These are phyloP conservation scores for Geotrichum bryndzae DNA, from an alignment of 1,139 yeast species.

Conservation along the genomic window DNA sequence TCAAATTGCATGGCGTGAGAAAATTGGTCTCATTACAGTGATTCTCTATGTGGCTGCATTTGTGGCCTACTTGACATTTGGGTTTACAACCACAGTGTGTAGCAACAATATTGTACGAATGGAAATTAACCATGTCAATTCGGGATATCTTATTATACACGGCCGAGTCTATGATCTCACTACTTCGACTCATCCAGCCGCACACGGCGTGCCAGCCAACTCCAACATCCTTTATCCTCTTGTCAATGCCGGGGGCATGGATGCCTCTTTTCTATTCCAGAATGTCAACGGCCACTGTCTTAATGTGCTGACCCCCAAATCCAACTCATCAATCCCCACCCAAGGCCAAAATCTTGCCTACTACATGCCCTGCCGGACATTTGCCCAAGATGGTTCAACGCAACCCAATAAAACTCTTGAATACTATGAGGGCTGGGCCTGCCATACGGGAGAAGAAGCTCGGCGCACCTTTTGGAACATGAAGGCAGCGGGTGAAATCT, in stretches of 20 bases:
- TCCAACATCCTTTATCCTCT: slow-evolving; percentile 40
- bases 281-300: slow-evolving; percentile 83
- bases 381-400: slow-evolving; percentile 49
- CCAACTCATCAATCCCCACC: slow-evolving; percentile 48
- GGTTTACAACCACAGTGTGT: slow-evolving; percentile 76
- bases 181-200: slow-evolving; percentile 11
- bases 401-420: slow-evolving; percentile 22
- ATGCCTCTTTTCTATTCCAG: slow-evolving; percentile 74
- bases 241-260: slow-evolving; percentile 51
- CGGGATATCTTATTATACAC: slow-evolving; percentile 60
- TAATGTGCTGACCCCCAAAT: slow-evolving; percentile 44
- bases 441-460: slow-evolving; percentile 62
- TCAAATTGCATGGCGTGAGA: slow-evolving; percentile 91
- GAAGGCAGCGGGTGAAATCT: slow-evolving; percentile 59
- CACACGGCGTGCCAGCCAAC: slow-evolving; percentile 41
- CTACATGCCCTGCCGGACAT: slow-evolving; percentile 78
- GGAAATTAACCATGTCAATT: slow-evolving; percentile 47
- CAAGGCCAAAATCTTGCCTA: slow-evolving; percentile 63
- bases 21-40: slow-evolving; percentile 67
- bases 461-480: slow-evolving; percentile 56
- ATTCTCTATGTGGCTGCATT: slow-evolving; percentile 61
- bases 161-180: slow-evolving; percentile 68
- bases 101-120: slow-evolving; percentile 43
- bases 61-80: slow-evolving; percentile 76
- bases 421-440: slow-evolving; percentile 65